phyloP scores from a whole-genome alignment of 306 rosid species.

The Prunus persica region DNA sequence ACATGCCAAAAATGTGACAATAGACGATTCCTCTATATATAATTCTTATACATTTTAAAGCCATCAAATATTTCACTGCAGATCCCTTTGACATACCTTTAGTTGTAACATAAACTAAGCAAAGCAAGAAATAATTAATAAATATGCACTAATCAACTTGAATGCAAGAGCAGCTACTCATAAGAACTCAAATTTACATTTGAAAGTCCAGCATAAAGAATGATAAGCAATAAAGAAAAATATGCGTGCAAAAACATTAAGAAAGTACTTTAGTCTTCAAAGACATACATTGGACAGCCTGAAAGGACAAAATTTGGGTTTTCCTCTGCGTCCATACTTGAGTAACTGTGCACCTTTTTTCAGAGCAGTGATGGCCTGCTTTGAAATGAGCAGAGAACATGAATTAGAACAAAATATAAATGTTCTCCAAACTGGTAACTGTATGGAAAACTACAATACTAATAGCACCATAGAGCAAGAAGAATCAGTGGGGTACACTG shows the following conservation, averaged over 20 bases:
- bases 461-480: neutral
- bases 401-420: slow-evolving; percentile 9
- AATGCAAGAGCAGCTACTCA: neutral
- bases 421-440: neutral
- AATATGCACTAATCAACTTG: neutral
- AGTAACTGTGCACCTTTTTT: slow-evolving; percentile 91
- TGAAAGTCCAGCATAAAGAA: neutral
- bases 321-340: slow-evolving; percentile 98
- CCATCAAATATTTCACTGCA: neutral
- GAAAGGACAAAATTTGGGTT: slow-evolving; percentile 93
- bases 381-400: slow-evolving; percentile 16
- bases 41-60: neutral
- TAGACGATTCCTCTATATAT: neutral
- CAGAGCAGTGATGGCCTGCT: slow-evolving; percentile 90
- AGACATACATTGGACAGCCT: slow-evolving; percentile 85
- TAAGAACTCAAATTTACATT: neutral
- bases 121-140: neutral
- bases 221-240: slow-evolving; percentile 5
- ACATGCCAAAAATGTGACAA: neutral
- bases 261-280: neutral
- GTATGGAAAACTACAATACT: neutral
- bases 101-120: neutral
- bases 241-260: neutral
- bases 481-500: neutral
- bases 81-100: neutral